phyloP scores from a whole-genome alignment of 495 filamentous ascomycete species.

The Talaromyces ruber region DNA sequence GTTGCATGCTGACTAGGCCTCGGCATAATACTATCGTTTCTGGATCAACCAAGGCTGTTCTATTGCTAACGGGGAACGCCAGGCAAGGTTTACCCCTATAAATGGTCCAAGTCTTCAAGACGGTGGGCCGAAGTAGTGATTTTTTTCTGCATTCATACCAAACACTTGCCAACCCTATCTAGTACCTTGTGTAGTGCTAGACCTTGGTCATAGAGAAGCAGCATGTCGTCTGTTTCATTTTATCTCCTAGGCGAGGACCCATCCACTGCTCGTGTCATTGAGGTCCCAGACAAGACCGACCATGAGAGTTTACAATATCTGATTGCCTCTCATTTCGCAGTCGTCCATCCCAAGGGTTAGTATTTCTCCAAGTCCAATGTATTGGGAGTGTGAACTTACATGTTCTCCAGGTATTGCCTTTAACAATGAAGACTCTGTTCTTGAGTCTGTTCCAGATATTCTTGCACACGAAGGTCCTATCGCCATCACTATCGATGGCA shows the following conservation, averaged over 20 bases:
- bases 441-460: background rate
- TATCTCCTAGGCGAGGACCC: constrained; percentile 33
- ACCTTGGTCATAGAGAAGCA: background rate
- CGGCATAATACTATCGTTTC: background rate
- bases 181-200: background rate
- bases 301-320: constrained; percentile 1
- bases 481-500: constrained; percentile 34
- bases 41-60: background rate
- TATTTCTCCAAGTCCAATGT: background rate
- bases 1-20: background rate
- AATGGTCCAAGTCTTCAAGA: background rate
- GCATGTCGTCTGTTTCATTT: constrained; percentile 30
- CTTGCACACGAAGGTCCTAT: constrained; percentile 15
- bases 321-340: background rate
- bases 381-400: background rate
- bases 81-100: background rate
- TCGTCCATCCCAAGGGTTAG: background rate
- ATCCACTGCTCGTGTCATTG: constrained; percentile 13
- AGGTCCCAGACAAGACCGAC: background rate
- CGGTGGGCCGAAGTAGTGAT: background rate
- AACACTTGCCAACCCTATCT: constrained; percentile 1
- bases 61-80: background rate
- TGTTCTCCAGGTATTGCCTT: background rate
- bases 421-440: background rate
- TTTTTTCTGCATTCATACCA: background rate